These are phyloP conservation scores for Pichia sp. DNA, from an alignment of 1,139 yeast species.

Conservation along the genomic window DNA sequence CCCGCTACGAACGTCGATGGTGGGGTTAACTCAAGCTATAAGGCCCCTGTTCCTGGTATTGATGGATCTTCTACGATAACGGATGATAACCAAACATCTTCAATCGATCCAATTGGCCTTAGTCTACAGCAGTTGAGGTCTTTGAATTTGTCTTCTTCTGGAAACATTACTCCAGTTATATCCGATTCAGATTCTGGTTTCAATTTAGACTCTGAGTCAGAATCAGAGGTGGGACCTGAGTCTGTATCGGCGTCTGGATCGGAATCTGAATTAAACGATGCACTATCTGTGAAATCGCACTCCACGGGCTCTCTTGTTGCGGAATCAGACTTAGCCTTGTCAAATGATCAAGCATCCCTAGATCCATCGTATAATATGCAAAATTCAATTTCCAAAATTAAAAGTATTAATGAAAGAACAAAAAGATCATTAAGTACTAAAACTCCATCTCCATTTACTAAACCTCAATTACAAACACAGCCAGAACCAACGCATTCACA, in stretches of 20 bases:
- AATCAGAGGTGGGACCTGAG: no score
- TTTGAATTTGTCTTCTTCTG: slow-evolving; percentile 7
- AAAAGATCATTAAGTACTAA: no score
- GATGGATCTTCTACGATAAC: no score
- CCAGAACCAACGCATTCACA: no score
- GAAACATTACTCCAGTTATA: slow-evolving; percentile 14
- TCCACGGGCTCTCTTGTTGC: slow-evolving; percentile 12
- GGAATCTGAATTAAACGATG: background rate
- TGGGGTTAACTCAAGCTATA: no score
- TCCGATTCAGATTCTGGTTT: slow-evolving; percentile 17
- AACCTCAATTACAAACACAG: no score
- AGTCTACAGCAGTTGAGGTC: slow-evolving; percentile 3
- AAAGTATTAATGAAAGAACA: background rate
- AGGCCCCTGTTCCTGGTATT: background rate
- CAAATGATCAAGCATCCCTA: background rate
- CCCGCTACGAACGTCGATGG: no score
- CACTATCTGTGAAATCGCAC: slow-evolving; percentile 8
- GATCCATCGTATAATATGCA: background rate
- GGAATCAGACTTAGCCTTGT: slow-evolving; percentile 5
- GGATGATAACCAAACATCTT: background rate
- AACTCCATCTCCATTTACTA: background rate
- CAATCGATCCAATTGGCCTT: background rate
- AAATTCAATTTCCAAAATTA: background rate
- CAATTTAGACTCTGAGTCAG: background rate
- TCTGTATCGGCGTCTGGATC: background rate